phyloP scores from a whole-genome alignment of 1,139 yeast species.

The Candida tetrigidarum region DNA sequence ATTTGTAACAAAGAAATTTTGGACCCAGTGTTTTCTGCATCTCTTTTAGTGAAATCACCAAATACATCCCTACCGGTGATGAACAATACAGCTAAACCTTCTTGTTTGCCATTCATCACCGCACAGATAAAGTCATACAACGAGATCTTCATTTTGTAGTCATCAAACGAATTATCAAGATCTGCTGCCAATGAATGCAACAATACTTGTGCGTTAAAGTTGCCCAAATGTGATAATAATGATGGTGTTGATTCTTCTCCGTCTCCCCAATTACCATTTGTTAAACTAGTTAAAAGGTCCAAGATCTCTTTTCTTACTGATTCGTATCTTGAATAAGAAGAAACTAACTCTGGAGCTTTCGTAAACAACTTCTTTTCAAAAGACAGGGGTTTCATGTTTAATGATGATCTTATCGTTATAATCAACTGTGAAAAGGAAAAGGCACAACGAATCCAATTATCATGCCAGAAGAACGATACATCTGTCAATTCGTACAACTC shows the following conservation, averaged over 20 bases:
- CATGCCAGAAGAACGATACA: slow-evolving; percentile 43
- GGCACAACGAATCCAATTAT: slow-evolving; percentile 47
- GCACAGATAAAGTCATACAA: slow-evolving; percentile 77
- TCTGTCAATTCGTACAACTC: slow-evolving; percentile 48
- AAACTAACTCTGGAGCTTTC: slow-evolving; percentile 59
- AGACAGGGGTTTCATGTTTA: slow-evolving; percentile 57
- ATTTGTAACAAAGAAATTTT: slow-evolving; percentile 52
- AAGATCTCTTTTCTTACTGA: slow-evolving; percentile 56
- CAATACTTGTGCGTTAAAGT: slow-evolving; percentile 60
- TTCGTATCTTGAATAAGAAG: slow-evolving; percentile 57
- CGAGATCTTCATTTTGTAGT: slow-evolving; percentile 56
- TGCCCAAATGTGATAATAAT: slow-evolving; percentile 78
- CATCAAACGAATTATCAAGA: slow-evolving; percentile 62
- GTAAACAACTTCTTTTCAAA: slow-evolving; percentile 66
- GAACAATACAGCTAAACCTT: slow-evolving; percentile 80
- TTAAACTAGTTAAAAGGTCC: slow-evolving; percentile 62
- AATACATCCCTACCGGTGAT: slow-evolving; percentile 70
- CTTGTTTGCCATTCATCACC: slow-evolving; percentile 78
- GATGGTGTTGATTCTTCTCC: slow-evolving; percentile 65
- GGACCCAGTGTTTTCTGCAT: not conserved
- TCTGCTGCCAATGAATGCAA: slow-evolving; percentile 63
- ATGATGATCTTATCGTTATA: slow-evolving; percentile 58
- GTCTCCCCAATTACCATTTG: slow-evolving; percentile 62
- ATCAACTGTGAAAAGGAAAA: slow-evolving; percentile 46
- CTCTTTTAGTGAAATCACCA: slow-evolving; percentile 27